These are phyloP conservation scores for Arthrobotrys entomopaga DNA, from an alignment of 2,329 filamentous ascomycete genomes.

Conservation along the genomic window DNA sequence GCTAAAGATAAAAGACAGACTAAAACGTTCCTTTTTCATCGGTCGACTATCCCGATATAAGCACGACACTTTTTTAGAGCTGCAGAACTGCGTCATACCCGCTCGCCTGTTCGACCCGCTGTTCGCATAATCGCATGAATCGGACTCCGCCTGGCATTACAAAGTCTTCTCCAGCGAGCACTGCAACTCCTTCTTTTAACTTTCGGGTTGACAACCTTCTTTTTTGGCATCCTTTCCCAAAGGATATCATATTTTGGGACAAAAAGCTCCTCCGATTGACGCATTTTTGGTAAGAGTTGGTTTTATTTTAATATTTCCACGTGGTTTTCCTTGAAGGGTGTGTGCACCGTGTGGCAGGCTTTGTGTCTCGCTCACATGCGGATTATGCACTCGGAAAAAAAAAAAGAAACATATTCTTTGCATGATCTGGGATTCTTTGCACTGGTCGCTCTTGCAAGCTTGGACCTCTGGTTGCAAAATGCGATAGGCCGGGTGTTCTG, in stretches of 20 bases:
- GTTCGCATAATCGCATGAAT: constrained; percentile 51
- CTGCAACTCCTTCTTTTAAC: not conserved
- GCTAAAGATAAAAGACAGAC: not conserved
- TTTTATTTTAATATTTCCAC: constrained; percentile 48
- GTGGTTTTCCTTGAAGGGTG: constrained; percentile 5
- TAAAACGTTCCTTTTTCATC: not conserved
- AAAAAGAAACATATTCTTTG: not conserved
- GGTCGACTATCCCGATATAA: constrained; percentile 26
- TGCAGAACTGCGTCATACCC: constrained; percentile 42
- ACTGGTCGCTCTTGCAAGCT: not conserved
- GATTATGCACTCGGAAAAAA: not conserved
- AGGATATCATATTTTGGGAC: constrained; percentile 15
- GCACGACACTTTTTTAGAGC: constrained; percentile 6
- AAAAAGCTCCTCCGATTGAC: constrained; percentile 20
- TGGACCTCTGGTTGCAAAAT: too few relatives aligned
- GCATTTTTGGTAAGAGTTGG: constrained; percentile 13
- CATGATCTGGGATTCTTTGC: not conserved
- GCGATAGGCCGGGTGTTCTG: too few relatives aligned
- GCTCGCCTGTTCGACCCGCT: constrained; percentile 19
- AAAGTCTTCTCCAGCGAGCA: constrained; percentile 8
- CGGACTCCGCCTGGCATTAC: constrained; percentile 22
- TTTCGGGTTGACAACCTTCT: constrained; percentile 37
- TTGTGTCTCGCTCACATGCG: not conserved
- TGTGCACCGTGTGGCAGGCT: not conserved
- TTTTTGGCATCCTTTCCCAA: constrained; percentile 30